Conservation (phyloP, 768 basidiomycete species). For the Antrodiella citrinella region DNA sequence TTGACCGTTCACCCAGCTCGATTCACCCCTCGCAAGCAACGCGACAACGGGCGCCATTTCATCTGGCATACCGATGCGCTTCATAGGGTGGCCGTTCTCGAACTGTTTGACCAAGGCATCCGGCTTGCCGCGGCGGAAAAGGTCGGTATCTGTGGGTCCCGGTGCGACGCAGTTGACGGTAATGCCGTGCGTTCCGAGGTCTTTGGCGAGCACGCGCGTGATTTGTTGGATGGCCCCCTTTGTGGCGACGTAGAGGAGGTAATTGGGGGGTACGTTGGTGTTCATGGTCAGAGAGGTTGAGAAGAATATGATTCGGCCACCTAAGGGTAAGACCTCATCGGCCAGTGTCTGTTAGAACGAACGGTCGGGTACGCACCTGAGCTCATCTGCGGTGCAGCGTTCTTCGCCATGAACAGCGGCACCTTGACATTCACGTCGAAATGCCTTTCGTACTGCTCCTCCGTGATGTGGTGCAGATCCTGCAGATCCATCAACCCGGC, state of each 20-base stretch:
- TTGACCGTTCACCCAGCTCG: slow-evolving; percentile 46
- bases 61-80: slow-evolving; percentile 36
- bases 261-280: slow-evolving; percentile 33
- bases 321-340: slow-evolving; percentile 13
- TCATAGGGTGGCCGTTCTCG: slow-evolving; percentile 33
- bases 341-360: too few relatives aligned
- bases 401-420: slow-evolving; percentile 41
- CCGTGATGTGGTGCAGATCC: slow-evolving; percentile 1
- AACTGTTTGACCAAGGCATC: slow-evolving; percentile 33
- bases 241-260: slow-evolving; percentile 40
- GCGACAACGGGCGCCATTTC: slow-evolving; percentile 43
- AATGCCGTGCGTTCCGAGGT: slow-evolving; percentile 37
- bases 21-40: slow-evolving; percentile 43
- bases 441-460: slow-evolving; percentile 17
- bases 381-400: slow-evolving; percentile 31
- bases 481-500: slow-evolving; percentile 13
- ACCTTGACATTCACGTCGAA: slow-evolving; percentile 45
- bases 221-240: slow-evolving; percentile 52
- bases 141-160: slow-evolving; percentile 40
- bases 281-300: slow-evolving; percentile 37
- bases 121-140: slow-evolving; percentile 41
- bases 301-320: slow-evolving; percentile 49
- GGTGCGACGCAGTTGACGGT: slow-evolving; percentile 45
- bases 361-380: slow-evolving; percentile 32
- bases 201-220: slow-evolving; percentile 44